A percentile compares a stretch with the other conserved stretches of the same genome.
phyloP scores from a whole-genome alignment of 2,329 filamentous ascomycete genomes.

The Aspergillus hortae region DNA sequence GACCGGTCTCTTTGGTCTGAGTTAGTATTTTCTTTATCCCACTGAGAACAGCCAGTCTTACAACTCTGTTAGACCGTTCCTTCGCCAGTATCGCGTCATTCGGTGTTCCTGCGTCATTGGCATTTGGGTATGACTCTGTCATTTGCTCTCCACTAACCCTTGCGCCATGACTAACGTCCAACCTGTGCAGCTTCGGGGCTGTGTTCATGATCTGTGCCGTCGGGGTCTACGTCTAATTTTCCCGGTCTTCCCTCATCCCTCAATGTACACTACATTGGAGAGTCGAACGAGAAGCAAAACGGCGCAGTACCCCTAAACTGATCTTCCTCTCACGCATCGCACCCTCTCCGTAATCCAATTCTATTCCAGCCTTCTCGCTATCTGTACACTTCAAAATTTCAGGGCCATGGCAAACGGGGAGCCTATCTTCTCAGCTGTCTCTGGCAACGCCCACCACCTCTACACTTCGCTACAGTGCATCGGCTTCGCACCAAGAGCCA shows the following conservation, averaged over 20 bases:
- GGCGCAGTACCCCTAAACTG: conserved; percentile 29
- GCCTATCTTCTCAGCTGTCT: conserved; percentile 58
- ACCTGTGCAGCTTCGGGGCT: conserved; percentile 69
- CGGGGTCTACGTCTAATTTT: conserved; percentile 85
- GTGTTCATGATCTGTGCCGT: conserved; percentile 99
- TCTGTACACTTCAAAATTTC: conserved; percentile 5
- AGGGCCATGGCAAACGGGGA: conserved; percentile 18
- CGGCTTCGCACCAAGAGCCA: conserved; percentile 56
- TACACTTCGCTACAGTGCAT: conserved; percentile 61
- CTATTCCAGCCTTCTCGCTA: conserved; percentile 4
- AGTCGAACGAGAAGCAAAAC: conserved; percentile 21
- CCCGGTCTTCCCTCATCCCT: conserved; percentile 14
- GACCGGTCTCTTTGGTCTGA: conserved; percentile 78
- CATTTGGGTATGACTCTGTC: conserved; percentile 69
- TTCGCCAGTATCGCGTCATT: conserved; percentile 71
- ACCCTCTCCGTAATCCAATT: conserved; percentile 14
- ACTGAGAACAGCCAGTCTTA: not conserved
- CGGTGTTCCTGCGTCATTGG: conserved; percentile 80
- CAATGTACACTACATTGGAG: conserved; percentile 35
- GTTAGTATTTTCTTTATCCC: conserved; percentile 52
- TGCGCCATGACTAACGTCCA: conserved; percentile 7
- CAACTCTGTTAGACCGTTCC: conserved; percentile 64
- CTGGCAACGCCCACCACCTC: conserved; percentile 59
- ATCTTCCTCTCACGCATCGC: conserved; percentile 19
- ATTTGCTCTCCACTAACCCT: conserved; percentile 14